These are phyloP conservation scores for Arabidopsis suecica DNA, from an alignment of 345 rosid species.

Conservation along the genomic window DNA sequence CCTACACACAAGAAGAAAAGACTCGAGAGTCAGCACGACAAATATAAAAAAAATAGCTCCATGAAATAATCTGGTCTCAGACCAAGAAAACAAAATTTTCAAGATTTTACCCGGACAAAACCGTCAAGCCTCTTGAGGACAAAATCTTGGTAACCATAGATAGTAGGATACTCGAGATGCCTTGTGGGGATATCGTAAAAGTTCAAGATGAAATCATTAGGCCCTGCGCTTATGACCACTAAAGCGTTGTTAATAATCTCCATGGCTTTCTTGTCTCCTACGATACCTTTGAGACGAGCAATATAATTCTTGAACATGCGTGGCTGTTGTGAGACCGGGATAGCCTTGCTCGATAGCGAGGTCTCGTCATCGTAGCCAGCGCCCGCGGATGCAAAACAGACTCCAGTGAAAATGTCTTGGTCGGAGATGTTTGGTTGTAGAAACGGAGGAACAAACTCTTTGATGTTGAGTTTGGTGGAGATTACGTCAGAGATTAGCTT, in stretches of 20 bases:
- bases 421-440: conserved; percentile 38
- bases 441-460: conserved; percentile 40
- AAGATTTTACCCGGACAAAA: conserved; percentile 48
- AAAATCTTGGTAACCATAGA: conserved; percentile 54
- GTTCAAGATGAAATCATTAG: conserved; percentile 56
- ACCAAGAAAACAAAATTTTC: background rate
- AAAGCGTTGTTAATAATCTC: conserved; percentile 48
- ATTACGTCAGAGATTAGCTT: conserved; percentile 37
- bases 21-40: background rate
- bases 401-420: conserved; percentile 40
- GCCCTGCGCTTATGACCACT: conserved; percentile 57
- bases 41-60: background rate
- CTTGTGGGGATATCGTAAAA: conserved; percentile 52
- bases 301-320: conserved; percentile 43
- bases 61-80: background rate
- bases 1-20: conserved; percentile 38
- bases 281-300: conserved; percentile 31
- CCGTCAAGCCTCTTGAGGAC: conserved; percentile 38
- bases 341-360: conserved; percentile 28
- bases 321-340: conserved; percentile 54
- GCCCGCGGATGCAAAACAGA: conserved; percentile 35
- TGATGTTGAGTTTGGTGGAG: conserved; percentile 32
- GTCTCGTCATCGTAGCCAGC: conserved; percentile 39
- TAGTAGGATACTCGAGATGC: conserved; percentile 36
- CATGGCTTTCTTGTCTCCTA: conserved; percentile 51